A percentile compares a stretch with the other conserved stretches of the same genome.
Evolutionary conservation across 805 yeast genomes (phyloP).

Genomic region (Candida succiphila): DNA sequence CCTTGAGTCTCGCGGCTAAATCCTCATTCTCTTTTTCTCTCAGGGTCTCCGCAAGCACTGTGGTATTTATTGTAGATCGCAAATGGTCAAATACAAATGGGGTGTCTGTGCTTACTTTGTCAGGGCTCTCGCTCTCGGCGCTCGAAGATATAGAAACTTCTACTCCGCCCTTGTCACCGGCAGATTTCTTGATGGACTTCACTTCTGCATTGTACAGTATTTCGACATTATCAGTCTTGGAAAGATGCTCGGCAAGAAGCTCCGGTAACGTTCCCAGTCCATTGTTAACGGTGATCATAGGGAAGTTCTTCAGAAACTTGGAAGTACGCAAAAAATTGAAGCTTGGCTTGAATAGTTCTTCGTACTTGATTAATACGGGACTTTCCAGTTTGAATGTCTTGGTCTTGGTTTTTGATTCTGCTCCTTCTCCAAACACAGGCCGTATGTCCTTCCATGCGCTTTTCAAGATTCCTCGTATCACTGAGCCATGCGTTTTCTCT

Average conservation of each 20-base stretch:
- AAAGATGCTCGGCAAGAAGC: slow-evolving; percentile 28
- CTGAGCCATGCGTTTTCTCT: slow-evolving; percentile 53
- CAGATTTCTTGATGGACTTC: slow-evolving; percentile 6
- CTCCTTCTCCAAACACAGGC: too few species aligned
- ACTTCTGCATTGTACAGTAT: slow-evolving; percentile 24
- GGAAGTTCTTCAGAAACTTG: slow-evolving; percentile 36
- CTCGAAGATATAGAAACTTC: slow-evolving; percentile 1
- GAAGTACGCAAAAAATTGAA: slow-evolving; percentile 29
- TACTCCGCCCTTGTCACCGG: not conserved
- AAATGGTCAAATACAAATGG: slow-evolving; percentile 37
- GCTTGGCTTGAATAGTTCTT: slow-evolving; percentile 26
- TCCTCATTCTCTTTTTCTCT: slow-evolving; percentile 1
- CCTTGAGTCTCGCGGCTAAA: slow-evolving; percentile 7
- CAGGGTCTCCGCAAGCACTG: slow-evolving; percentile 26
- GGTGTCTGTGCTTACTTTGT: not conserved
- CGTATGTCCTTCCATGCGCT: slow-evolving; percentile 19
- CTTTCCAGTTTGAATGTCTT: not conserved
- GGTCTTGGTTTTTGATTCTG: slow-evolving; percentile 3
- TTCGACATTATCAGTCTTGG: slow-evolving; percentile 28
- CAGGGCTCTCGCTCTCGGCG: too few species aligned
- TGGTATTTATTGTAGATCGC: slow-evolving; percentile 46
- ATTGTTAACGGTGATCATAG: slow-evolving; percentile 45
- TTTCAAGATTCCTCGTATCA: slow-evolving; percentile 35
- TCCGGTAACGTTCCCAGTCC: slow-evolving; percentile 50
- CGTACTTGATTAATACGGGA: slow-evolving; percentile 27